Percentiles rank a stretch among this genome's conserved stretches.
Conservation (phyloP, 2,329 filamentous ascomycete species). For the Aspergillus sclerotialis region DNA sequence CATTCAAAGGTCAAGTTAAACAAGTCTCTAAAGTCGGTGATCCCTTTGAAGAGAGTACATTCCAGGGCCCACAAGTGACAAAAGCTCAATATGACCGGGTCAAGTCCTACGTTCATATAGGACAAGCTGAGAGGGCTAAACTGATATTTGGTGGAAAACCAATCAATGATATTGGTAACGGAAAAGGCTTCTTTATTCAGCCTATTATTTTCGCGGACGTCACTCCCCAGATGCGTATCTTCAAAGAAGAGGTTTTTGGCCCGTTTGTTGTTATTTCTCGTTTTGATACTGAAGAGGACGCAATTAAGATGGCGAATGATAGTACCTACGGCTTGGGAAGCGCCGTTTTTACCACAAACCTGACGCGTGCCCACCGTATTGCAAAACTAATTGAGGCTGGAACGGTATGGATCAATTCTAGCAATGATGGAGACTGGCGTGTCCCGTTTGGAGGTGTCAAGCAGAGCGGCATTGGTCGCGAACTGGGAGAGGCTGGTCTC, state of each 20-base stretch:
- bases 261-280: conserved; percentile 26
- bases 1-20: background rate
- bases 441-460: conserved; percentile 40
- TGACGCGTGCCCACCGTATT: conserved; percentile 25
- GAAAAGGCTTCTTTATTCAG: conserved; percentile 11
- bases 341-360: conserved; percentile 28
- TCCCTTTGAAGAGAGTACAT: background rate
- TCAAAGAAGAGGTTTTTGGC: conserved; percentile 33
- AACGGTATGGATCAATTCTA: conserved; percentile 30
- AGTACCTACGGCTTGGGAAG: conserved; percentile 30
- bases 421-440: conserved; percentile 20
- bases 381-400: conserved; percentile 27
- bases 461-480: conserved; percentile 47
- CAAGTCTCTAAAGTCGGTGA: background rate
- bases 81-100: conserved; percentile 5
- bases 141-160: conserved; percentile 20
- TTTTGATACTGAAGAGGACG: conserved; percentile 27
- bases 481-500: conserved; percentile 46
- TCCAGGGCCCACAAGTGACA: conserved; percentile 8
- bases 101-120: conserved; percentile 10
- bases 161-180: conserved; percentile 3
- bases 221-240: conserved; percentile 19
- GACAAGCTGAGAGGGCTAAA: conserved; percentile 26
- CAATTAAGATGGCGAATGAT: conserved; percentile 25
- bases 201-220: conserved; percentile 22